These are phyloP conservation scores for Alisma plantagoaquatica DNA, from an alignment of 106 monocot genomes.

Conservation along the genomic window DNA sequence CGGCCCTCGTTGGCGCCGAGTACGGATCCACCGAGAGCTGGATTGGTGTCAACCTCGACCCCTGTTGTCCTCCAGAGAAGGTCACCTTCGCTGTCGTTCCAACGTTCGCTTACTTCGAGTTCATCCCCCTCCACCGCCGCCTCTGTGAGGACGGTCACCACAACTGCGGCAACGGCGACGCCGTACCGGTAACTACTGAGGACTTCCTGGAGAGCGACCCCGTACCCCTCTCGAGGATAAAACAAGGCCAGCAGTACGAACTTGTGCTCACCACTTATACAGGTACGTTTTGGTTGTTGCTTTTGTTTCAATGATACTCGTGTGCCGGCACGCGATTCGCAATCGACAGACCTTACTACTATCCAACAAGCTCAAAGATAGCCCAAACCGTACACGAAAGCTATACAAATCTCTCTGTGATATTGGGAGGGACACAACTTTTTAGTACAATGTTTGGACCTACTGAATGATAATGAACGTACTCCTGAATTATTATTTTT, in stretches of 20 bases:
- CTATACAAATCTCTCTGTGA: too few species aligned
- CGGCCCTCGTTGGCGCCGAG: constrained; percentile 42
- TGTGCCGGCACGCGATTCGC: too few species aligned
- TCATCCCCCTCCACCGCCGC: constrained; percentile 27
- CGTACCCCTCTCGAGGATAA: constrained; percentile 22
- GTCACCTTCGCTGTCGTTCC: constrained; percentile 40
- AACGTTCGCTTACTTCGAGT: constrained; percentile 48
- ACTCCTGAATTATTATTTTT: too few species aligned
- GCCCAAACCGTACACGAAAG: too few species aligned
- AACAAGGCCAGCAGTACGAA: constrained; percentile 41
- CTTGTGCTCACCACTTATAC: constrained; percentile 60
- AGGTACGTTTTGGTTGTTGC: too few species aligned
- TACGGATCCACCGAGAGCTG: constrained; percentile 60
- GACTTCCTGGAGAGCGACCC: constrained; percentile 32
- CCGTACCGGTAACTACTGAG: not conserved
- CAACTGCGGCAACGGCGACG: not conserved
- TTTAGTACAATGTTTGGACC: too few species aligned
- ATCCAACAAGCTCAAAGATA: too few species aligned
- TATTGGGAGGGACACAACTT: too few species aligned
- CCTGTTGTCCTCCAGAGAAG: constrained; percentile 26
- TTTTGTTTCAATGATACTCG: too few species aligned
- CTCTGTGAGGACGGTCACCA: too few species aligned
- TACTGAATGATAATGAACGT: too few species aligned
- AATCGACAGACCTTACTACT: too few species aligned
- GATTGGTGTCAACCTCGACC: constrained; percentile 52